phyloP scores from a whole-genome alignment of 352 stramenopile species.

The Phytophthora ramorum region DNA sequence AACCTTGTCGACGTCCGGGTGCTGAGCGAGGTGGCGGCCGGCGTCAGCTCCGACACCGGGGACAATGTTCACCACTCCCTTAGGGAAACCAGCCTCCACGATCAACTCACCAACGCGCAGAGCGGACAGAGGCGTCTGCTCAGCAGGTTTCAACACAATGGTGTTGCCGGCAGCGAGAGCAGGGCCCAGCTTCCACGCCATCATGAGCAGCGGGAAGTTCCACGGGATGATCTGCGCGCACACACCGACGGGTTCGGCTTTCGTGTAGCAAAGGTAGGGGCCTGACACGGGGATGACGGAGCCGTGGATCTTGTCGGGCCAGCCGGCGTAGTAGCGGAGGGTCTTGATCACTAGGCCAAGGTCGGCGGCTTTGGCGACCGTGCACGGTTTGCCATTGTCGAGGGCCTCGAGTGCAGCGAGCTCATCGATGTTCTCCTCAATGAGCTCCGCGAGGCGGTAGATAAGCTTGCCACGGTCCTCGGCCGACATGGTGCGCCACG shows the following conservation, averaged over 20 bases:
- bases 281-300: constrained; percentile 64
- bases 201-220: constrained; percentile 95
- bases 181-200: constrained; percentile 92
- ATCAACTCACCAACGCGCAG: constrained; percentile 88
- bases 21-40: constrained; percentile 44
- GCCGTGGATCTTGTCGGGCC: constrained; percentile 70
- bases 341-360: constrained; percentile 78
- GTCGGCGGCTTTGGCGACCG: constrained; percentile 87
- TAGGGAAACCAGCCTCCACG: constrained; percentile 74
- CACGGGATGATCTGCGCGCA: constrained; percentile 54
- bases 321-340: constrained; percentile 94
- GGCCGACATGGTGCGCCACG: neutral
- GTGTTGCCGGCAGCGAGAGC: constrained; percentile 93
- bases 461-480: constrained; percentile 47
- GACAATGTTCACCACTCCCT: constrained; percentile 87
- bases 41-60: constrained; percentile 51
- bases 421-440: constrained; percentile 67
- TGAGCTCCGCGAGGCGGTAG: constrained; percentile 51
- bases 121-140: constrained; percentile 93
- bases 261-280: constrained; percentile 66
- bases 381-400: constrained; percentile 94
- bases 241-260: constrained; percentile 86
- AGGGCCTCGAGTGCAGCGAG: constrained; percentile 89
- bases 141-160: constrained; percentile 93
- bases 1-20: constrained; percentile 78